Conservation (phyloP, 495 filamentous ascomycete species). For the Bathelium albidoporum region DNA sequence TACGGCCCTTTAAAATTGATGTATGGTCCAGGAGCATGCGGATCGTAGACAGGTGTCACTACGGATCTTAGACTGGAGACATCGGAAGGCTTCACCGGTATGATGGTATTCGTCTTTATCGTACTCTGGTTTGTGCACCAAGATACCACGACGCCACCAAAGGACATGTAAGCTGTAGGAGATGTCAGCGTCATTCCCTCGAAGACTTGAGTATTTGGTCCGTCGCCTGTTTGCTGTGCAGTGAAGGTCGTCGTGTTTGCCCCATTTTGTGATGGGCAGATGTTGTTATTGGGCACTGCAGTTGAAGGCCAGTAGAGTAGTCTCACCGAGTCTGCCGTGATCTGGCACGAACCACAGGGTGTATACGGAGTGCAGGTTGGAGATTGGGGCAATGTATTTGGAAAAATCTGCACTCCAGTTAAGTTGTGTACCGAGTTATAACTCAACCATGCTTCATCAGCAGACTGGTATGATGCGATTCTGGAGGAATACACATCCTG, state of each 20-base stretch:
- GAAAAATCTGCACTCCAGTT: not conserved
- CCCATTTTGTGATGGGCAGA: not conserved
- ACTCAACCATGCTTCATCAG: not conserved
- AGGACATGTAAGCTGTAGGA: not conserved
- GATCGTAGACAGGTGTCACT: not conserved
- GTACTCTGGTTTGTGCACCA: not conserved
- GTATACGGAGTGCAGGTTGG: not conserved
- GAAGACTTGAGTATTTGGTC: not conserved
- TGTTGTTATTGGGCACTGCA: not conserved
- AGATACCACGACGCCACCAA: not conserved
- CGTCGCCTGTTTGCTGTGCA: not conserved
- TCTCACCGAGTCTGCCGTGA: not conserved
- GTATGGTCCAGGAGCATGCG: not conserved
- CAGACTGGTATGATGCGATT: not conserved
- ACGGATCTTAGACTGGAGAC: slow-evolving; percentile 1
- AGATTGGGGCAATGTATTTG: not conserved
- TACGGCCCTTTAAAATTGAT: not conserved
- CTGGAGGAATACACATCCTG: not conserved
- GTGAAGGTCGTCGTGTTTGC: not conserved
- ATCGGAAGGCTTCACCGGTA: not conserved
- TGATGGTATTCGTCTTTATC: not conserved
- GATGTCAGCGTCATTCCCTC: not conserved
- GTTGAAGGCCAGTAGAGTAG: not conserved
- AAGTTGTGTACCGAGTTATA: not conserved
- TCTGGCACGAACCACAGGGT: not conserved